phyloP scores from a whole-genome alignment of 768 basidiomycete species.

The Leccinum pellstonianum region DNA sequence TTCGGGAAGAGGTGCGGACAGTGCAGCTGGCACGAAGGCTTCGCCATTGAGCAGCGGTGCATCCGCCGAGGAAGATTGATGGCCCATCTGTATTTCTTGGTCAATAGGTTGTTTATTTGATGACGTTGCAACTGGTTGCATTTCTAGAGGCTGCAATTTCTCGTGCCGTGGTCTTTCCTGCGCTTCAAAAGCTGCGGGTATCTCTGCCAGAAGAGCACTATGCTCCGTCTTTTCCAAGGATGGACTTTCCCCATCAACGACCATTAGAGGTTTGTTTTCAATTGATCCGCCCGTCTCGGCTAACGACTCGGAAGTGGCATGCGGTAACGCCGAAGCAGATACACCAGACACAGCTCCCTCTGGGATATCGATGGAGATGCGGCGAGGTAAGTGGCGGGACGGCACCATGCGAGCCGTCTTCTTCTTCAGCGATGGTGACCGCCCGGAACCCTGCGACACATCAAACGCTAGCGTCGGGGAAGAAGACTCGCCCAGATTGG shows the following conservation, averaged over 20 bases:
- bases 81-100: background rate
- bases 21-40: background rate
- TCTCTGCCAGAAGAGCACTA: background rate
- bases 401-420: conserved; percentile 31
- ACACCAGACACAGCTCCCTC: background rate
- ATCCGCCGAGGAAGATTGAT: background rate
- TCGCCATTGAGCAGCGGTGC: background rate
- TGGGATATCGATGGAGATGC: conserved; percentile 5
- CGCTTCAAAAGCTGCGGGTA: background rate
- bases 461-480: background rate
- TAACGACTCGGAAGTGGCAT: background rate
- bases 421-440: conserved; percentile 9
- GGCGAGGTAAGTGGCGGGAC: conserved; percentile 22
- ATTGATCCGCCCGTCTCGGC: background rate
- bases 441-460: background rate
- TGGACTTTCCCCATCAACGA: conserved; percentile 2
- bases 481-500: background rate
- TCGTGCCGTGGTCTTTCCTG: background rate
- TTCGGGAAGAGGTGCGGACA: background rate
- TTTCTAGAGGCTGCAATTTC: background rate
- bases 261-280: conserved; percentile 1
- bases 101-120: background rate
- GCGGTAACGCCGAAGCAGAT: background rate
- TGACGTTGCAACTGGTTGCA: background rate
- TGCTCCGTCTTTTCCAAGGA: background rate